Evolutionary conservation across 2,329 filamentous ascomycete genomes (phyloP).

Genomic region (Aphanocladium album): DNA sequence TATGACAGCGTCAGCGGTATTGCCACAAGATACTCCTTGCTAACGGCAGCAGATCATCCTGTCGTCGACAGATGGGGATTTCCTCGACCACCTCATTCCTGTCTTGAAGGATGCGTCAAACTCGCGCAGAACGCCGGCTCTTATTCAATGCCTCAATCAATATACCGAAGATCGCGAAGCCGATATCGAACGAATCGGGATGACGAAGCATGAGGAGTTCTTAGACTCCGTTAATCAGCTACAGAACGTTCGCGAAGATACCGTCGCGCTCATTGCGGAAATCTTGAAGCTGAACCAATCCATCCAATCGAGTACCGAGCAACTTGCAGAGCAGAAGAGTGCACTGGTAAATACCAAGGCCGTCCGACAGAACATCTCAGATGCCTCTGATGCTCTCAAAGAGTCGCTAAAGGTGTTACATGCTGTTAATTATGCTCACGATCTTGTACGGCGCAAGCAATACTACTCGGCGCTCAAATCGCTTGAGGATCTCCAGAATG

Average conservation of each 20-base stretch:
- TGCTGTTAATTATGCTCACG: constrained; percentile 90
- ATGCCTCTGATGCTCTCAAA: constrained; percentile 80
- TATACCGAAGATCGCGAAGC: constrained; percentile 83
- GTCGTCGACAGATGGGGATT: constrained; percentile 85
- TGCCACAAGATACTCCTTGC: constrained; percentile 14
- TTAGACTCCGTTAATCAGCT: constrained; percentile 89
- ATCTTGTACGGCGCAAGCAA: constrained; percentile 84
- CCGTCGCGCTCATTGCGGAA: constrained; percentile 80
- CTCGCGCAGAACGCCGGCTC: constrained; percentile 64
- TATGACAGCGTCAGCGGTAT: constrained; percentile 22
- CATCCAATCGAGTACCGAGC: constrained; percentile 91
- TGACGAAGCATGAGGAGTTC: constrained; percentile 96
- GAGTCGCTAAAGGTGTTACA: constrained; percentile 89
- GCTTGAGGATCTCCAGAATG: constrained; percentile 91
- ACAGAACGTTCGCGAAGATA: constrained; percentile 86
- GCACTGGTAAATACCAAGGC: constrained; percentile 86
- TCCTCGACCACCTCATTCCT: constrained; percentile 91
- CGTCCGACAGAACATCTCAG: constrained; percentile 91
- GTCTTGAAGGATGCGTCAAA: constrained; percentile 85
- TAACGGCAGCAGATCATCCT: constrained; percentile 68
- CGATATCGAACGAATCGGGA: constrained; percentile 90
- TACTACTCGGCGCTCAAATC: constrained; percentile 94
- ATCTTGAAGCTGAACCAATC: constrained; percentile 91
- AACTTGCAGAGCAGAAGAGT: constrained; percentile 89
- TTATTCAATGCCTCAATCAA: constrained; percentile 65